phyloP scores from a whole-genome alignment of 805 yeast species.

The Pichia thaimueangensis region DNA sequence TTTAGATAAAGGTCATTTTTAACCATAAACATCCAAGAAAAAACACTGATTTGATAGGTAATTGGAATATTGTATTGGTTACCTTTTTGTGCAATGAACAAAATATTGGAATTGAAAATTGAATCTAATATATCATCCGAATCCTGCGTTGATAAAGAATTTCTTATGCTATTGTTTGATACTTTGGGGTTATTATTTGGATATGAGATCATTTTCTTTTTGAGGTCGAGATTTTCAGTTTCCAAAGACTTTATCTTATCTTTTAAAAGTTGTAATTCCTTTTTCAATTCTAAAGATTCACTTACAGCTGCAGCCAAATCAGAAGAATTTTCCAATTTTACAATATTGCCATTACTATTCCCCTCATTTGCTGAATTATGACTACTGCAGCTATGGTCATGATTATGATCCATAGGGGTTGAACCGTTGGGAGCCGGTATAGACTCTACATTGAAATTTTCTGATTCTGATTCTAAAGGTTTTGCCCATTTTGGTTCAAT shows the following conservation, averaged over 20 bases:
- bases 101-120: constrained; percentile 29
- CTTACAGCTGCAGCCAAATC: not conserved
- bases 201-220: constrained; percentile 2
- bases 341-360: no score
- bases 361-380: no score
- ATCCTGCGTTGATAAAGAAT: not conserved
- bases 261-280: constrained; percentile 21
- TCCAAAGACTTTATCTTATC: constrained; percentile 26
- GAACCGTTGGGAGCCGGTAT: no score
- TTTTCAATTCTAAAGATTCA: constrained; percentile 13
- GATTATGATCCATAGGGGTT: no score
- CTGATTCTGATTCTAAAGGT: constrained; percentile 21
- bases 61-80: constrained; percentile 32
- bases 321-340: not conserved
- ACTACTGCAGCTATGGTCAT: no score
- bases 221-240: constrained; percentile 21
- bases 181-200: not conserved
- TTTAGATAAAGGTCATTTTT: constrained; percentile 53
- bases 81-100: constrained; percentile 32
- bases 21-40: constrained; percentile 55
- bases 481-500: constrained; percentile 58
- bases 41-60: constrained; percentile 37
- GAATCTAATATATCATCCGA: constrained; percentile 28
- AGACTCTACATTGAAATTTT: no score
- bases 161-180: constrained; percentile 9